These are phyloP conservation scores for Skeletonema costatum DNA, from an alignment of 108 stramenopile genomes.

Conservation along the genomic window DNA sequence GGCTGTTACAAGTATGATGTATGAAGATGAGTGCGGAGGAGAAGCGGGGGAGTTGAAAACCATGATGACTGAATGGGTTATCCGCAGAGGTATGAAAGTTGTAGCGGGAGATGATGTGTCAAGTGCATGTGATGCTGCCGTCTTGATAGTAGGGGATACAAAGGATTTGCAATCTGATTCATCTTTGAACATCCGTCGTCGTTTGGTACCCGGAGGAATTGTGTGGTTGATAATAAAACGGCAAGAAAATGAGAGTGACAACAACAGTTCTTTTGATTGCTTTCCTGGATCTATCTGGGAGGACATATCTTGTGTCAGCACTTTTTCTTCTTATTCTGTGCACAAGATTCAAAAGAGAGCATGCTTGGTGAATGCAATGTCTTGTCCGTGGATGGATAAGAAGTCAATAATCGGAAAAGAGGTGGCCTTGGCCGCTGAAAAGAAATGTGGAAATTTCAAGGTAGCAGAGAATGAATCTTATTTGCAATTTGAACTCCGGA, in stretches of 20 bases:
- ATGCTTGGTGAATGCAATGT: constrained; percentile 34
- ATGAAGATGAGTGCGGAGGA: background rate
- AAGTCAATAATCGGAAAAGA: constrained; percentile 1
- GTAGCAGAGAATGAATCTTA: constrained; percentile 26
- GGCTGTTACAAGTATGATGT: background rate
- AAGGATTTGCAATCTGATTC: background rate
- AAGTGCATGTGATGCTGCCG: constrained; percentile 21
- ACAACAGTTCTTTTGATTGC: background rate
- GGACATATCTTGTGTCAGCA: background rate
- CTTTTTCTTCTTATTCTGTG: constrained; percentile 3
- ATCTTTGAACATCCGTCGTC: constrained; percentile 6
- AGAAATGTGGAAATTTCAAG: constrained; percentile 20
- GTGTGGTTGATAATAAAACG: constrained; percentile 26
- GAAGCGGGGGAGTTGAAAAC: constrained; percentile 1
- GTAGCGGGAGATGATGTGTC: background rate
- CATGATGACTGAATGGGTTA: constrained; percentile 11
- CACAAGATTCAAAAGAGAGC: constrained; percentile 21
- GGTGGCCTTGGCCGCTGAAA: background rate
- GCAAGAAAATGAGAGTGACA: background rate
- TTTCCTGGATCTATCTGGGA: constrained; percentile 27
- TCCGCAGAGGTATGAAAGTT: constrained; percentile 16
- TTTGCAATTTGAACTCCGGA: constrained; percentile 29
- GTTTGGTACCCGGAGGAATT: constrained; percentile 30
- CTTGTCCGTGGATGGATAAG: constrained; percentile 49
- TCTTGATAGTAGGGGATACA: background rate